Conservation (phyloP, 108 stramenopile species). For the Thalassiosira profunda region DNA sequence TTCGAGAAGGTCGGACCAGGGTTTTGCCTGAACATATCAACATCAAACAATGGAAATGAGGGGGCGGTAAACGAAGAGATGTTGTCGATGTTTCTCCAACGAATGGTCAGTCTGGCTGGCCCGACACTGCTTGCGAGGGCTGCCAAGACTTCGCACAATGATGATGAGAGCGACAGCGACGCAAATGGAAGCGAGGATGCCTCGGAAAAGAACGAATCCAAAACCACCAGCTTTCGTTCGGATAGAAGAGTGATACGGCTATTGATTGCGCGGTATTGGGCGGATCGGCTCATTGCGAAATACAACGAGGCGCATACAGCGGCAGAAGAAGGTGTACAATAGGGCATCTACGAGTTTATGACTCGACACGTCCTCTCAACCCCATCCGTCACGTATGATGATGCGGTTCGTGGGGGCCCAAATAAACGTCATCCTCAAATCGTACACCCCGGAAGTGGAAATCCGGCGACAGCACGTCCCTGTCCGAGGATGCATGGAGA, state of each 20-base stretch:
- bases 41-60: conserved; percentile 12
- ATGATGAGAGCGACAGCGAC: conserved; percentile 39
- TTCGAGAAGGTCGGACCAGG: conserved; percentile 72
- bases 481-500: conserved; percentile 26
- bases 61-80: conserved; percentile 37
- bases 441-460: conserved; percentile 81
- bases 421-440: conserved; percentile 85
- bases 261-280: conserved; percentile 86
- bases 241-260: conserved; percentile 88
- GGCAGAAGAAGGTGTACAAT: background rate
- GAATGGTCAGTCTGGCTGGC: conserved; percentile 69
- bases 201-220: conserved; percentile 9
- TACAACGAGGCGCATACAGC: conserved; percentile 18
- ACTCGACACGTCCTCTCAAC: background rate
- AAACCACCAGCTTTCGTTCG: conserved; percentile 68
- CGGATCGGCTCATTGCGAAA: conserved; percentile 68
- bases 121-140: conserved; percentile 75
- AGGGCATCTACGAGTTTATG: background rate
- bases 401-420: conserved; percentile 85
- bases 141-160: conserved; percentile 9
- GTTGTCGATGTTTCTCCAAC: conserved; percentile 43
- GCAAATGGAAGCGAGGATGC: background rate
- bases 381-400: conserved; percentile 66
- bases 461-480: conserved; percentile 80
- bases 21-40: conserved; percentile 52